Evolutionary conservation across 371 early-diverging fungal genomes (phyloP).

Genomic region (Actinomucor elegans): DNA sequence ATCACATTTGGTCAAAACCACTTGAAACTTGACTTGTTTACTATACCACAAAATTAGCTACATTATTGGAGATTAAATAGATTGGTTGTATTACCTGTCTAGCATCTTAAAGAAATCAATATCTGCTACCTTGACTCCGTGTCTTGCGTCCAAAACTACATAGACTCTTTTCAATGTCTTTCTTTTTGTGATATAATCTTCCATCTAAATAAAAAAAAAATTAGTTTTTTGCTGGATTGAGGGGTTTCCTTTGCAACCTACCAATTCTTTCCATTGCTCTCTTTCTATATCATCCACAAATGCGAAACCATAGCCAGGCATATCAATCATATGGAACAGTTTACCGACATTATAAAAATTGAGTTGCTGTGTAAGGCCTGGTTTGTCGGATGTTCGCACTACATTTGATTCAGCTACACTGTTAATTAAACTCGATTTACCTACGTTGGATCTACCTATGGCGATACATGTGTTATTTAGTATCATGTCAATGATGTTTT

Average conservation of each 20-base stretch:
- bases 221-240: too few species aligned
- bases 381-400: slow-evolving; percentile 69
- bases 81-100: too few species aligned
- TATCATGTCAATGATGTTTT: too few species aligned
- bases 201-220: slow-evolving; percentile 50
- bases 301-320: slow-evolving; percentile 91
- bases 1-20: slow-evolving; percentile 85
- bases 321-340: slow-evolving; percentile 74
- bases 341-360: slow-evolving; percentile 73
- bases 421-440: slow-evolving; percentile 78
- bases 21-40: slow-evolving; percentile 63
- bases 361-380: slow-evolving; percentile 80
- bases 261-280: slow-evolving; percentile 64
- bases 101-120: slow-evolving; percentile 60
- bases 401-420: slow-evolving; percentile 61
- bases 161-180: slow-evolving; percentile 64
- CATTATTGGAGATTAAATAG: slow-evolving; percentile 25
- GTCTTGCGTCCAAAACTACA: slow-evolving; percentile 79
- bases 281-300: slow-evolving; percentile 69
- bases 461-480: neutral
- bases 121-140: slow-evolving; percentile 71
- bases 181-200: slow-evolving; percentile 61
- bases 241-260: slow-evolving; percentile 23
- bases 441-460: slow-evolving; percentile 75
- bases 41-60: too few species aligned